Base-by-base conservation (phyloP, 306 rosid species). In the Biancaea sappan region DNA sequence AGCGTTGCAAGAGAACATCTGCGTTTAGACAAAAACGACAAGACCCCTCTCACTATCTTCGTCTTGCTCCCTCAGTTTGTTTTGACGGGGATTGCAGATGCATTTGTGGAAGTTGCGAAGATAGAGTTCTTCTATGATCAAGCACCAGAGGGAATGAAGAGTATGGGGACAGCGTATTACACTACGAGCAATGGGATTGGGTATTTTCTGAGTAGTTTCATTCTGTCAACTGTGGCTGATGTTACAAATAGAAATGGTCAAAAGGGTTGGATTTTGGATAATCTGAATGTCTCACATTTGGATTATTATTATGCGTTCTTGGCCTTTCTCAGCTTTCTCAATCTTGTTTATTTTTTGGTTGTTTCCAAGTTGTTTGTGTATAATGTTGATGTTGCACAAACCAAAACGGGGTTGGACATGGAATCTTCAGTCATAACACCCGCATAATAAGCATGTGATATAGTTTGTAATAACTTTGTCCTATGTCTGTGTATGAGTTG, bases 81-180 rank as follows among this genome's bases (percentile, higher is more conserved):
- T 7, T 60, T 92, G 64, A 46, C 72, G 2, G 97, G 97, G 4
- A 46, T 90, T 26, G 89, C 94, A 16, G 93, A 92, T 51, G 81
- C 84, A 56, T 86, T 86, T 2, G 84, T 78, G 1, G 97, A 92
- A 71, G 72, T 85, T 0, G 93, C 96, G 1, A 92, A 85, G 86
- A 11, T 90, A 2, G 97, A 92, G 79, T 74, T 90, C 22, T 92
- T 92, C 85, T 92, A 89, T 19, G 94, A 88, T 67, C 97, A 92
- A 65, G 96, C 96, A 10, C 97, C 97, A 4, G 77, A 82, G 41
- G 81, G 83, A 59, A 86, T 86, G 93, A 90, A 92, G 56, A 92
- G 96, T 56, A 75, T 92, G 8, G 97, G 96, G 32, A 85, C 90
- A 28, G 74, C 93, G 7, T 92, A 84, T 71, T 88, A 70, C 81